Base-by-base conservation (phyloP, 1,139 yeast species). In the Pichia sp. region DNA sequence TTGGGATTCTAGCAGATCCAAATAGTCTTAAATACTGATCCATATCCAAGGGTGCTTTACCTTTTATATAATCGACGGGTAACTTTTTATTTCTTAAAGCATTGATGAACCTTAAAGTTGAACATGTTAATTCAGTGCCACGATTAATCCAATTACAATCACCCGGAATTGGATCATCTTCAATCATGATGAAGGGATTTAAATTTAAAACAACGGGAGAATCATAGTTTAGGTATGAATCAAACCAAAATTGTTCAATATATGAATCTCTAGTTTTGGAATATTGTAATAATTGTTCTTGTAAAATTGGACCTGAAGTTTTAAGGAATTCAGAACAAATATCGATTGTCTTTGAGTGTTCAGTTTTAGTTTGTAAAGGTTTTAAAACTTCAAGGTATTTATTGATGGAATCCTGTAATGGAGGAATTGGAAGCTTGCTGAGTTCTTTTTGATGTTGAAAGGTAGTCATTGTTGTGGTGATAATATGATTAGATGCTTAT, bases 171-270 rank as follows among this genome's bases (percentile, higher is more conserved):
- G 96, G 95, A 62, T 89, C 96, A 65, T 89, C 96, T 67, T 89
- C 96, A 56, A 89, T 76, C 57, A 88, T 76, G 67, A 89, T 88
- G 65, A 87, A 89, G 0, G 96, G 96, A 63, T 89, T 89, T 60
- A 89, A 76, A 67, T 89, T 89, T 56, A 89, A 75, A 31, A 89
- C 96, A 48, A 89, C 96, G 0, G 91, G 96, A 29, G 89, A 85
- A 68, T 89, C 96, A 66, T 87, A 87, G 67, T 83, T 84, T 58
- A 89, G 74, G 67, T 89, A 89, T 3, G 96, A 81, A 65, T 89
- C 96, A 67, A 83, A 88, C 96, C 96, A 89, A 67, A 89, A 89
- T 67, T 89, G 96, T 68, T 89, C 96, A 57, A 89, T 89, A 68
- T 85, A 89, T 11, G 95, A 84, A 51, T 87, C 80, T 60, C 90